phyloP scores from a whole-genome alignment of 495 filamentous ascomycete genomes.

The Evernia prunastri region DNA sequence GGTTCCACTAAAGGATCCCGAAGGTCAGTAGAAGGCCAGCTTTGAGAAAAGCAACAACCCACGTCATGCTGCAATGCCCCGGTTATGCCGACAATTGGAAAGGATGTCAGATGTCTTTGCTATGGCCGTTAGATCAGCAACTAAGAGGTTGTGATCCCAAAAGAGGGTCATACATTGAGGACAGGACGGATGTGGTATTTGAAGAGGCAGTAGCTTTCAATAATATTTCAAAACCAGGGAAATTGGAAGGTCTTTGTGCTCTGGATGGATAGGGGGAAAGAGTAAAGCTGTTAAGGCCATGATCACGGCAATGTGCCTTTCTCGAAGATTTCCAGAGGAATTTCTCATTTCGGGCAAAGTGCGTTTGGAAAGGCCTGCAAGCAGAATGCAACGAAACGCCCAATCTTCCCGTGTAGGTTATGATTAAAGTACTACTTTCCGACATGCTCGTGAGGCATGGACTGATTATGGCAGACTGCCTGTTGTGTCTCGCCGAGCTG shows the following conservation, averaged over 20 bases:
- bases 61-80: constrained; percentile 2
- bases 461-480: background rate
- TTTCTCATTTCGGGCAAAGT: background rate
- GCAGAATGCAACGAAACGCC: background rate
- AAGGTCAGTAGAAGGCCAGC: background rate
- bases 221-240: background rate
- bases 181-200: too few relatives aligned
- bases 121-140: background rate
- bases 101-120: background rate
- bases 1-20: background rate
- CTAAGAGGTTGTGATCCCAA: background rate
- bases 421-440: background rate
- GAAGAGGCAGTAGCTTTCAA: background rate
- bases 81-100: background rate
- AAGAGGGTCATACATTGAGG: too few relatives aligned
- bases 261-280: background rate
- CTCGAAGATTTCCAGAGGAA: background rate
- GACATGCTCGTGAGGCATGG: background rate
- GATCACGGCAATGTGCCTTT: background rate
- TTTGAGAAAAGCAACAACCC: background rate
- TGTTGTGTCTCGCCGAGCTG: background rate
- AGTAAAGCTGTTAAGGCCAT: background rate
- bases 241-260: background rate
- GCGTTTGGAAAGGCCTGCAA: background rate
- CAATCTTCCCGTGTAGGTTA: background rate